Percentiles rank a stretch among this genome's conserved stretches.
phyloP scores from a whole-genome alignment of 1,284 basidiomycete genomes.

The Malassezia slooffiae region DNA sequence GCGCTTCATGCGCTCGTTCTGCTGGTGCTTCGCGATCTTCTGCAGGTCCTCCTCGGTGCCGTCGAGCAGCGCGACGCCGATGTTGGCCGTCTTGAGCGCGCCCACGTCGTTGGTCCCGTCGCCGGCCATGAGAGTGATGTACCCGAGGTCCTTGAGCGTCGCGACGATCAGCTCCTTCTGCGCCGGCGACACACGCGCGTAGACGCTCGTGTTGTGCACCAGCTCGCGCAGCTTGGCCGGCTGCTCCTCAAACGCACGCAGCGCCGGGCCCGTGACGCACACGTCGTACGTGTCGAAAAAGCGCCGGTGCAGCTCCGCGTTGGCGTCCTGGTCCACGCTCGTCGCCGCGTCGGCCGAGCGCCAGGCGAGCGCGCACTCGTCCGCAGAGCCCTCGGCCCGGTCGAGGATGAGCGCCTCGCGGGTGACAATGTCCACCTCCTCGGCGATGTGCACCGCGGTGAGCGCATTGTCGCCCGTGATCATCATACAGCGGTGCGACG shows the following conservation, averaged over 20 bases:
- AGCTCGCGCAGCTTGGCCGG: slow-evolving; percentile 33
- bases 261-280: slow-evolving; percentile 43
- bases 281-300: slow-evolving; percentile 45
- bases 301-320: slow-evolving; percentile 28
- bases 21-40: slow-evolving; percentile 43
- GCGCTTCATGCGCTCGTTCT: slow-evolving; percentile 44
- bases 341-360: slow-evolving; percentile 31
- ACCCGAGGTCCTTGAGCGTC: slow-evolving; percentile 38
- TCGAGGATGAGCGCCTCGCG: slow-evolving; percentile 43
- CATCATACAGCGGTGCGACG: slow-evolving; percentile 46
- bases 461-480: slow-evolving; percentile 47
- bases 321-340: slow-evolving; percentile 29
- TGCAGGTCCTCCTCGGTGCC: slow-evolving; percentile 40
- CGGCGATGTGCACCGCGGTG: slow-evolving; percentile 42
- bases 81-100: slow-evolving; percentile 45
- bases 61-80: slow-evolving; percentile 43
- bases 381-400: slow-evolving; percentile 25
- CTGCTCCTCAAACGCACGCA: slow-evolving; percentile 34
- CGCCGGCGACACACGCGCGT: slow-evolving; percentile 42
- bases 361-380: slow-evolving; percentile 37
- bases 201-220: slow-evolving; percentile 43
- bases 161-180: slow-evolving; percentile 45
- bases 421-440: slow-evolving; percentile 44
- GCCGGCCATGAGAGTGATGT: slow-evolving; percentile 45
- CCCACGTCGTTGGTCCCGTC: slow-evolving; percentile 47